A percentile compares a stretch with the other conserved stretches of the same genome.
Evolutionary conservation across 2,329 filamentous ascomycete species (phyloP).

Genomic region (Microsporum audouinii): DNA sequence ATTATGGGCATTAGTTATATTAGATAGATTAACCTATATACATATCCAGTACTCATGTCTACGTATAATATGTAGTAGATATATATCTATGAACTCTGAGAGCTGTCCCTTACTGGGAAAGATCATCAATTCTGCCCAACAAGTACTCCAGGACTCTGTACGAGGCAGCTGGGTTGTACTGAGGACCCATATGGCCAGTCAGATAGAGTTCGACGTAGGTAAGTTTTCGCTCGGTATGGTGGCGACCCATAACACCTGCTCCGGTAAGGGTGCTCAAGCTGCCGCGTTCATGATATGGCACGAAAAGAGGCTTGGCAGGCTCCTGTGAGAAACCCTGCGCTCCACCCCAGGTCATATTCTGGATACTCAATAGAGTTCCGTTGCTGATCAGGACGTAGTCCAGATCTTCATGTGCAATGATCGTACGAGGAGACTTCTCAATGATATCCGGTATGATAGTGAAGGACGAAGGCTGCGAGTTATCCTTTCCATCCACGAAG

Average conservation of each 20-base stretch:
- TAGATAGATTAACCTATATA: background rate
- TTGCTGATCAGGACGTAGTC: conserved; percentile 59
- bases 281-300: conserved; percentile 50
- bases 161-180: conserved; percentile 30
- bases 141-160: conserved; percentile 62
- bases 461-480: conserved; percentile 41
- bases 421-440: conserved; percentile 58
- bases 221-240: conserved; percentile 62
- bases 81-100: background rate
- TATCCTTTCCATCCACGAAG: conserved; percentile 35
- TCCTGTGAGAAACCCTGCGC: conserved; percentile 54
- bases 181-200: conserved; percentile 49
- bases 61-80: background rate
- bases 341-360: conserved; percentile 74
- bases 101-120: conserved; percentile 3
- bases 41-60: background rate
- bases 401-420: conserved; percentile 60
- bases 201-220: conserved; percentile 56
- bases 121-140: conserved; percentile 48
- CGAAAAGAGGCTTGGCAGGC: conserved; percentile 54
- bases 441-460: conserved; percentile 58
- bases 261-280: conserved; percentile 42
- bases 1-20: background rate
- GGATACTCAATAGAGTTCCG: conserved; percentile 59
- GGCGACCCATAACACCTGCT: conserved; percentile 56